phyloP scores from a whole-genome alignment of 768 basidiomycete species.

The Pulveroboletus sp. region DNA sequence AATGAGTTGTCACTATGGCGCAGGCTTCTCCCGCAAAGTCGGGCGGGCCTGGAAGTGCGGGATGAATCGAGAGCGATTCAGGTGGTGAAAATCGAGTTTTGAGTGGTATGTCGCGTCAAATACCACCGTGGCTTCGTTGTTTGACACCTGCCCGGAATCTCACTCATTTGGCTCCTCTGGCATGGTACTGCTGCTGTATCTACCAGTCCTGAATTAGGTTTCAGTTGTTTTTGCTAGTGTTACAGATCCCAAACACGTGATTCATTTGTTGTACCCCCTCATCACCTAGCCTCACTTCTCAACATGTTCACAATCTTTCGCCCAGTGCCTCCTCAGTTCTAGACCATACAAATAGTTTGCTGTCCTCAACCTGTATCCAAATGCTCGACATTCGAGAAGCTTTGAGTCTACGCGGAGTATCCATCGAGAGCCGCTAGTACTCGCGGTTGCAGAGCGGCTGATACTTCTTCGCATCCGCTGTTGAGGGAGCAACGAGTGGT shows the following conservation, averaged over 20 bases:
- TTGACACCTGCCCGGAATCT: background rate
- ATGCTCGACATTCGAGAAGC: background rate
- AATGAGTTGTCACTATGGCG: slow-evolving; percentile 7
- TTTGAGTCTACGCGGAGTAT: background rate
- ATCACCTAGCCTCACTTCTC: background rate
- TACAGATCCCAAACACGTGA: background rate
- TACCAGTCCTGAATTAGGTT: background rate
- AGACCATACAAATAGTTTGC: background rate
- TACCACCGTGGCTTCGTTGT: slow-evolving; percentile 1
- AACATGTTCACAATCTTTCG: background rate
- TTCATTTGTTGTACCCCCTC: background rate
- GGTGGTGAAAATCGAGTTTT: background rate
- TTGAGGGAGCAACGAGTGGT: background rate
- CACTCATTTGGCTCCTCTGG: slow-evolving; percentile 7
- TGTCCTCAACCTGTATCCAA: background rate
- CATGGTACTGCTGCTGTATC: slow-evolving; percentile 10
- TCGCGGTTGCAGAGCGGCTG: background rate
- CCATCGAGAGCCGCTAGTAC: background rate
- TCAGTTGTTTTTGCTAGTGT: background rate
- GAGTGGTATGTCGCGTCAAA: background rate
- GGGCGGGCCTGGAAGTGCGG: background rate
- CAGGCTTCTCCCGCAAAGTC: background rate
- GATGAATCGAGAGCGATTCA: background rate
- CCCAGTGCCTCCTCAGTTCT: background rate
- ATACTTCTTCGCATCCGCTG: background rate